These are phyloP conservation scores for Dorcoceras hygrometricum DNA, from an alignment of 257 asterid species.

Conservation along the genomic window DNA sequence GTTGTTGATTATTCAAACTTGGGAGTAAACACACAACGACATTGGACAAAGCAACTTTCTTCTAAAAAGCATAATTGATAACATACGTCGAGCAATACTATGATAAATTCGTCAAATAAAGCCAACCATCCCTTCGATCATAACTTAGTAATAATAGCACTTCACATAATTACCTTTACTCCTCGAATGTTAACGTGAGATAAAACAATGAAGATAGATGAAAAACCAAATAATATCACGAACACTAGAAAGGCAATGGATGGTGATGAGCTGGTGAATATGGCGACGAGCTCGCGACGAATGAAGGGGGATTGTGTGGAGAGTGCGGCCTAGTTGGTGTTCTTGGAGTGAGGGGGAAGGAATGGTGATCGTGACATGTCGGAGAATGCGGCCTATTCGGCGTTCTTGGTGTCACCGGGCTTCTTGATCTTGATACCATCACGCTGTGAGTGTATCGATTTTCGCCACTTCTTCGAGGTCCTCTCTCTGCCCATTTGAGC, in stretches of 20 bases:
- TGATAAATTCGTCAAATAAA: background rate
- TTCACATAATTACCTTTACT: background rate
- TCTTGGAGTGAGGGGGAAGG: slow-evolving; percentile 21
- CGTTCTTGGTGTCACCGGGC: slow-evolving; percentile 31
- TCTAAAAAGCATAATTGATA: too few species aligned
- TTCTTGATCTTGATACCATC: slow-evolving; percentile 44
- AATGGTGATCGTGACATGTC: background rate
- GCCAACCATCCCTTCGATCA: background rate
- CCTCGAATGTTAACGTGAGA: background rate
- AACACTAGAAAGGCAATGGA: slow-evolving; percentile 49
- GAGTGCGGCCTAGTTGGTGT: slow-evolving; percentile 18
- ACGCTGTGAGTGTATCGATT: slow-evolving; percentile 36
- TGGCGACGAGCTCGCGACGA: slow-evolving; percentile 54
- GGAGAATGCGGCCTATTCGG: slow-evolving; percentile 28
- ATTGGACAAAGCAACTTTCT: background rate
- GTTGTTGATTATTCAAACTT: too few species aligned
- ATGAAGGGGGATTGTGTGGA: slow-evolving; percentile 39
- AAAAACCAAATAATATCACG: background rate
- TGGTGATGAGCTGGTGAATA: slow-evolving; percentile 42
- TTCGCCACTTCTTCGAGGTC: slow-evolving; percentile 55
- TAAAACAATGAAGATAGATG: background rate
- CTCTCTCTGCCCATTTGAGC: slow-evolving; percentile 80
- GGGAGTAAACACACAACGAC: background rate
- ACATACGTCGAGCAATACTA: too few species aligned
- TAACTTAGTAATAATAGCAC: too few species aligned